These are phyloP conservation scores for Cupressus sempervirens DNA, from an alignment of 75 land plant species.

Conservation along the genomic window DNA sequence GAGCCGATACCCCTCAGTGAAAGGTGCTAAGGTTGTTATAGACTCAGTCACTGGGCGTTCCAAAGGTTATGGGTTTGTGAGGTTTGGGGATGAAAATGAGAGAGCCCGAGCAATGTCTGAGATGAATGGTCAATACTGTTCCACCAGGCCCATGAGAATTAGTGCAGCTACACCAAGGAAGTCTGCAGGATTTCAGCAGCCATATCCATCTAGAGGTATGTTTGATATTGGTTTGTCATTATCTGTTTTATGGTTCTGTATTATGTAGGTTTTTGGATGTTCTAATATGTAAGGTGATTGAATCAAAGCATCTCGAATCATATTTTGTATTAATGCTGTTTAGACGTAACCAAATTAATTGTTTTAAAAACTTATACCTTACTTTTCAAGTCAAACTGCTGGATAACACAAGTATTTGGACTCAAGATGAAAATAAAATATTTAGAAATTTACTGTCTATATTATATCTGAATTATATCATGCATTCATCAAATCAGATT, in stretches of 20 bases:
- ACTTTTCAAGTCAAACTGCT: neutral
- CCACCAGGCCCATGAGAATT: conserved; percentile 42
- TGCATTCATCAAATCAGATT: neutral
- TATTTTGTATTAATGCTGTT: neutral
- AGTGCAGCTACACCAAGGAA: conserved; percentile 46
- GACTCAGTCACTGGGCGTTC: conserved; percentile 40
- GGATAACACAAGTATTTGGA: neutral
- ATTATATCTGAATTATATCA: neutral
- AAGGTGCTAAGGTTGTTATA: conserved; percentile 37
- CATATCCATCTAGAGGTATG: conserved; percentile 5
- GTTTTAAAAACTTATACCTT: neutral
- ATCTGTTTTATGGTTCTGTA: neutral
- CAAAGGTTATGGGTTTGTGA: conserved; percentile 50
- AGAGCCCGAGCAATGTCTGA: conserved; percentile 37
- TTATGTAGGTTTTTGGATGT: neutral
- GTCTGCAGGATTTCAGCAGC: conserved; percentile 22
- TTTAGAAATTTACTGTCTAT: neutral
- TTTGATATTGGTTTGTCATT: neutral
- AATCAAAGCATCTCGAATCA: neutral
- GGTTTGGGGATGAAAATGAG: conserved; percentile 40
- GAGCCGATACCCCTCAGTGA: conserved; percentile 30
- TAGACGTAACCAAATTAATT: neutral
- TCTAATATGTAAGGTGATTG: neutral
- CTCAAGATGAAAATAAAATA: neutral
- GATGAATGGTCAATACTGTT: conserved; percentile 44